Base-by-base conservation (phyloP, 78 protist species). In the Acrasis kona region DNA sequence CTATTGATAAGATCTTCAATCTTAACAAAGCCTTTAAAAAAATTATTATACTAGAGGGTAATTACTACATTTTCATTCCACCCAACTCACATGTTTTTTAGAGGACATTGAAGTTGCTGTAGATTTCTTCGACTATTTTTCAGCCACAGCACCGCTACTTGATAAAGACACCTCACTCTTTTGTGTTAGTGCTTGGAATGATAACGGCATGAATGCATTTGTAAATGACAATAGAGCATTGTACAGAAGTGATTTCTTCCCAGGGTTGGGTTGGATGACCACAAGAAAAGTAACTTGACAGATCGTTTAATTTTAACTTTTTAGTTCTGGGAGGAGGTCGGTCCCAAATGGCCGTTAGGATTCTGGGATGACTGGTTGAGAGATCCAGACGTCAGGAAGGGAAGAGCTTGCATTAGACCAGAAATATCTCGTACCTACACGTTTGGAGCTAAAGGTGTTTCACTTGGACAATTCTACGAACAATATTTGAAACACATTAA, bases 331-430 rank as follows among this genome's bases (percentile, higher is more conserved):
- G 70, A 12, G 2, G 89, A 87, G 74, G 57, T 88, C 29, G 30
- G 65, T 5, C 34, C 78, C 0, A 40, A 66, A 8, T 93, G 97
- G 97, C 88, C 92, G 10, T 6, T 4, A 0, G 72, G 85, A 29
- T 89, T 84, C 72, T 93, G 97, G 97, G 97, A 93, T 80, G 94
- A 90, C 50, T 93, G 92, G 91, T 28, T 93, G 74, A 67, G 97
- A 39, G 29, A 82, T 32, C 84, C 87, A 36, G 2, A 3, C 5
- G 65, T 78, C 6, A 31, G 89, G 8, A 19, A 42, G 5, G 87
- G 76, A 4, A 77, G 92, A 35, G 80, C 68, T 6, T 92, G 96
- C 85, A 71, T 92, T 8, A 41, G 81, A 27, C 96, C 96, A 2
- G 87, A 89, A 27, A 28, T 93, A 2, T 73, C 92, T 29, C 78